These are phyloP conservation scores for Pulveroboletus sp. DNA, from an alignment of 768 basidiomycete species.

Conservation along the genomic window DNA sequence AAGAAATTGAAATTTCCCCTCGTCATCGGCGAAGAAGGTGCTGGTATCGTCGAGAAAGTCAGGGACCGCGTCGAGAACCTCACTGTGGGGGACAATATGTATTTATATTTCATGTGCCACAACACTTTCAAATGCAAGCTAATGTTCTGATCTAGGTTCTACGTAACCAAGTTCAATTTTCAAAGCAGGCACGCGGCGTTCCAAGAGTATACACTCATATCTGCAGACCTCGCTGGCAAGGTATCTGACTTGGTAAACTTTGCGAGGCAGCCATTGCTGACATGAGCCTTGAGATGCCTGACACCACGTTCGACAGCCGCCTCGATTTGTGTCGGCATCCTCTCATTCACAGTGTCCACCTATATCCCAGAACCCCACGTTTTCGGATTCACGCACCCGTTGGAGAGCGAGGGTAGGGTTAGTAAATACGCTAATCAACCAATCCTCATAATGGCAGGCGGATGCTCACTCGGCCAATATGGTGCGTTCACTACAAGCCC, in stretches of 20 bases:
- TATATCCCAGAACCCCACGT: constrained; percentile 23
- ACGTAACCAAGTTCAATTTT: neutral
- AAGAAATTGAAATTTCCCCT: constrained; percentile 35
- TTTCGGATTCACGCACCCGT: constrained; percentile 24
- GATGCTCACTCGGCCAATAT: constrained; percentile 33
- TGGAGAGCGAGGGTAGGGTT: constrained; percentile 17
- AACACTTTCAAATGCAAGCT: too few relatives aligned
- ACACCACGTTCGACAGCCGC: constrained; percentile 33
- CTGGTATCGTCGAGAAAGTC: constrained; percentile 35
- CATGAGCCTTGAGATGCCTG: neutral
- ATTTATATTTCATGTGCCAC: neutral
- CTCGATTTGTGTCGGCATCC: constrained; percentile 32
- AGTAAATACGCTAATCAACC: constrained; percentile 30
- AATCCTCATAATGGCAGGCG: constrained; percentile 33
- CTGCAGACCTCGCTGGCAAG: constrained; percentile 2
- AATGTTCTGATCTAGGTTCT: neutral
- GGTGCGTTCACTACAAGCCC: constrained; percentile 14
- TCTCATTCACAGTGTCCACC: constrained; percentile 30
- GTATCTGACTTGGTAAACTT: neutral
- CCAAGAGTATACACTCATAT: neutral
- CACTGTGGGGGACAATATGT: constrained; percentile 34
- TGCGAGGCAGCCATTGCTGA: neutral
- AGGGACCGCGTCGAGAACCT: constrained; percentile 33
- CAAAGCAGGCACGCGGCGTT: neutral
- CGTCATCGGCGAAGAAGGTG: constrained; percentile 33